phyloP scores from a whole-genome alignment of 2,329 filamentous ascomycete species.

The Aphanoascus verrucosus region DNA sequence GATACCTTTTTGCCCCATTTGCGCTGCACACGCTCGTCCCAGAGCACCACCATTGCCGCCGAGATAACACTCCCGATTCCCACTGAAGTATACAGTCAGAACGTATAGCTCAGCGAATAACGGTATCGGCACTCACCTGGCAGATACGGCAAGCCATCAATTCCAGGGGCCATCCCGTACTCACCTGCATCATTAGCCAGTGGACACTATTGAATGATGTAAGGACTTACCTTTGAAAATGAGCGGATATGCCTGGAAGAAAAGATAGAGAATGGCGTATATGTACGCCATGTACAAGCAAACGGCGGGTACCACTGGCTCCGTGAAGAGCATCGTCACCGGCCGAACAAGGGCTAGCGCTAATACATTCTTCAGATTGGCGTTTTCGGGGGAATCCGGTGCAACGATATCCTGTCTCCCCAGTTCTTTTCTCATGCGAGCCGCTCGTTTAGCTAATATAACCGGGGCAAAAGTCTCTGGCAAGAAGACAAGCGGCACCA shows the following conservation, averaged over 20 bases:
- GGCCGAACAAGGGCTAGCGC: slow-evolving; percentile 18
- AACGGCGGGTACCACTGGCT: slow-evolving; percentile 19
- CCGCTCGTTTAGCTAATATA: slow-evolving; percentile 46
- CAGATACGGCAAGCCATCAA: slow-evolving; percentile 12
- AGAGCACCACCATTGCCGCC: slow-evolving; percentile 4
- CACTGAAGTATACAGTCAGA: slow-evolving; percentile 4
- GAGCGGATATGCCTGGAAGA: slow-evolving; percentile 14
- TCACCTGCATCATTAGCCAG: neutral
- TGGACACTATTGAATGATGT: neutral
- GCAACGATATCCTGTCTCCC: slow-evolving; percentile 7
- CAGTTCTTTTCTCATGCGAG: slow-evolving; percentile 9
- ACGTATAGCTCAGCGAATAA: neutral
- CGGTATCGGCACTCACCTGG: slow-evolving; percentile 8
- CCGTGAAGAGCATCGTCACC: slow-evolving; percentile 17
- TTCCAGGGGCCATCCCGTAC: slow-evolving; percentile 13
- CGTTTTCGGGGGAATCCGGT: neutral
- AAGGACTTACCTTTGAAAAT: slow-evolving; percentile 3
- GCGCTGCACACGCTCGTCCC: slow-evolving; percentile 5
- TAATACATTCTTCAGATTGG: slow-evolving; percentile 8
- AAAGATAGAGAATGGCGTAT: slow-evolving; percentile 15
- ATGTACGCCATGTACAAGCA: slow-evolving; percentile 19
- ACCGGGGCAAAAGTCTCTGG: slow-evolving; percentile 54
- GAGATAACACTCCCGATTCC: slow-evolving; percentile 9
- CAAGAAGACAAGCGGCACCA: slow-evolving; percentile 46
- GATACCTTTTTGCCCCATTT: slow-evolving; percentile 1